Evolutionary conservation across 768 basidiomycete genomes (phyloP), one percentile per base, ranked within the genome.

Genomic region (Calvatia gigantea): DNA sequence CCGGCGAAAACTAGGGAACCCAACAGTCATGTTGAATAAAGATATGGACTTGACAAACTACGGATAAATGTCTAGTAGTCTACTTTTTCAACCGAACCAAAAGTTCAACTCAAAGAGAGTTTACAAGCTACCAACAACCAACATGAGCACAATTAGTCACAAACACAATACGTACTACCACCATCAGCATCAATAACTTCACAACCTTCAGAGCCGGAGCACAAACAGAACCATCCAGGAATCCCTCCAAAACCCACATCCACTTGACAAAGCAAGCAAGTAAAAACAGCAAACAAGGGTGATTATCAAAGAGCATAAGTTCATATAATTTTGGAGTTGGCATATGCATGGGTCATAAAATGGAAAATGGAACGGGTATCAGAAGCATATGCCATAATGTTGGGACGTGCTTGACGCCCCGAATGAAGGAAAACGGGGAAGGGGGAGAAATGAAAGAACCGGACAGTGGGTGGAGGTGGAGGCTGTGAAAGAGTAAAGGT

Each of bases 381-480:
- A 32, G 27, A 29, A 25, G 43, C 42, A 57, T 57, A 57, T 57
- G 49, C 49, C 48, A 57, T 47, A 54, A 38, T 29, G 51, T 47
- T 33, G n/a, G n/a, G 52, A 54, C 8, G 28, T 29, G 15, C 41
- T 42, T 12, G 54, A 53, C 47, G 41, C 45, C 39, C 25, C 7
- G 46, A 14, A n/a, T 51, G 41, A 42, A 41, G 21, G 54, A 15
- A 37, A 59, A 42, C 25, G 43, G 44, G 44, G n/a, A n/a, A n/a
- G n/a, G n/a, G 28, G 35, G 25, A 50, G 58, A 56, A 56, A 29
- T 50, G 48, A 28, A 51, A 60, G 60, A 61, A 49, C 44, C 42
- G 54, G 53, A 58, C 53, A 62, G 54, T 45, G 48, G 54, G 55
- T 51, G 48, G 58, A 49, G 58, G 60, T 38, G 39, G 45, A 42